Conservation (phyloP, 2,329 filamentous ascomycete species). For the Dactylellina haptotyla region DNA sequence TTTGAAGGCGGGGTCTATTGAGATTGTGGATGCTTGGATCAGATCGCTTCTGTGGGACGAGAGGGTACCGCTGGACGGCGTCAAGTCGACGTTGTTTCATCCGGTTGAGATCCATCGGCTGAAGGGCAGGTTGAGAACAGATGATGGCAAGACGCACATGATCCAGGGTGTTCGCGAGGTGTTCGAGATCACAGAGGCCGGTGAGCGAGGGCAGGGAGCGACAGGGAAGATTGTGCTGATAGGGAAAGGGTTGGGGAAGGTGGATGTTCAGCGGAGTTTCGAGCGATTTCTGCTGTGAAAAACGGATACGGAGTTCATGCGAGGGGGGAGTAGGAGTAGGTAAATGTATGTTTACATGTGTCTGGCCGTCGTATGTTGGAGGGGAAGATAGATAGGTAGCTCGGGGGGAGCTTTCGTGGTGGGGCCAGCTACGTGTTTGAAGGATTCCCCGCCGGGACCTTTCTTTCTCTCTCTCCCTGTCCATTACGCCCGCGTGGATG, state of each 20-base stretch:
- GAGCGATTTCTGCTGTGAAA: conserved; percentile 55
- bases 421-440: conserved; percentile 21
- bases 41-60: conserved; percentile 85
- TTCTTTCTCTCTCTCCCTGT: too few species aligned
- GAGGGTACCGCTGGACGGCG: conserved; percentile 65
- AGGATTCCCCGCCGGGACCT: neutral
- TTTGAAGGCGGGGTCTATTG: conserved; percentile 69
- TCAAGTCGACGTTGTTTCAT: conserved; percentile 59
- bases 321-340: neutral
- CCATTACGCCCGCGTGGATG: too few species aligned
- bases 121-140: conserved; percentile 79
- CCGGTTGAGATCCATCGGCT: conserved; percentile 81
- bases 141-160: conserved; percentile 75
- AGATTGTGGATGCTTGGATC: conserved; percentile 80
- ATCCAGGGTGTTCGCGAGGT: conserved; percentile 92
- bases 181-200: conserved; percentile 83
- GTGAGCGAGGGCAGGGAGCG: conserved; percentile 52
- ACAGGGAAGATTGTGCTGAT: conserved; percentile 73
- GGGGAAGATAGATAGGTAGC: neutral
- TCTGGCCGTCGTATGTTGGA: too few species aligned
- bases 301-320: neutral
- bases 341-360: neutral
- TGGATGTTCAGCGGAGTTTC: conserved; percentile 66
- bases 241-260: conserved; percentile 67
- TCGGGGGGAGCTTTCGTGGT: neutral